Conservation (phyloP, 164 flowering plant species). For the Vitis amurensis region DNA sequence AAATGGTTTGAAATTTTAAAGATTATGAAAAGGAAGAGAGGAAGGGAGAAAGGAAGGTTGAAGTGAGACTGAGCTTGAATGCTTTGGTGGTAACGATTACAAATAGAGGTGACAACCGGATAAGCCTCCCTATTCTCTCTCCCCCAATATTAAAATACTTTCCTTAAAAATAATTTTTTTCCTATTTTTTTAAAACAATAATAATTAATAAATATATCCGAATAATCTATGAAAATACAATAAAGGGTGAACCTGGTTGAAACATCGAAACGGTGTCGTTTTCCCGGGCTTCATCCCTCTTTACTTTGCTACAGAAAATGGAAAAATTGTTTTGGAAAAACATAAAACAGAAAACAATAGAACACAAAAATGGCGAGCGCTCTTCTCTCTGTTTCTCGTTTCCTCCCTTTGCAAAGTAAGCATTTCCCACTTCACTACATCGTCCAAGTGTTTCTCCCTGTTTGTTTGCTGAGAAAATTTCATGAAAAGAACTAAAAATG, state of each 20-base stretch:
- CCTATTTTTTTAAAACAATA: too few species aligned
- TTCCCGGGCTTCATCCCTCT: too few species aligned
- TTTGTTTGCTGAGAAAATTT: neutral
- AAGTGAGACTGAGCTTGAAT: neutral
- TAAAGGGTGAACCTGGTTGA: too few species aligned
- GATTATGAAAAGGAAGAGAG: neutral
- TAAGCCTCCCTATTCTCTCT: conserved; percentile 19
- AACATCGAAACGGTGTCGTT: too few species aligned
- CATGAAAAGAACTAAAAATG: too few species aligned
- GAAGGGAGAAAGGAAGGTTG: conserved; percentile 1
- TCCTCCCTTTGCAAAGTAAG: conserved; percentile 41
- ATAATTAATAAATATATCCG: too few species aligned
- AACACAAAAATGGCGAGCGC: conserved; percentile 35
- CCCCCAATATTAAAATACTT: neutral
- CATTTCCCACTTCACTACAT: neutral
- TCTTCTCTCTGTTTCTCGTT: conserved; percentile 29
- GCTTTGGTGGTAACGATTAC: conserved; percentile 7
- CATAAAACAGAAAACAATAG: neutral
- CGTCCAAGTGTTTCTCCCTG: neutral
- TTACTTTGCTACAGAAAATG: too few species aligned
- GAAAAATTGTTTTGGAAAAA: neutral
- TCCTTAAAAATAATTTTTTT: too few species aligned
- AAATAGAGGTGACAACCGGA: conserved; percentile 2
- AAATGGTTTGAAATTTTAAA: too few species aligned
- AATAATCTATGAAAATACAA: too few species aligned